Conservation (phyloP, 768 basidiomycete species). For the Tylopilus balloui region DNA sequence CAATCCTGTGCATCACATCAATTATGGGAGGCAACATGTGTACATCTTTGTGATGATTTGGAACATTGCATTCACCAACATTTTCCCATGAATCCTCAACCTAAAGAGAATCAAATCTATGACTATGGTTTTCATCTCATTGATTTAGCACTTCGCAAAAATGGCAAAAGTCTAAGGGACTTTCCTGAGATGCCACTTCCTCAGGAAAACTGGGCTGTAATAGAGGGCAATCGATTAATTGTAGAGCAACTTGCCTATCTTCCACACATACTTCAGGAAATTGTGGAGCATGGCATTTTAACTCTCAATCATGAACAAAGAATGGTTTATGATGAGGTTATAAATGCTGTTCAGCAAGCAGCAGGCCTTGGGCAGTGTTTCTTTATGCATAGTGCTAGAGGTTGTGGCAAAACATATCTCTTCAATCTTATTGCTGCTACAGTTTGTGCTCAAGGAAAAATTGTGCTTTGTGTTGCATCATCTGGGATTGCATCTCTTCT, state of each 20-base stretch:
- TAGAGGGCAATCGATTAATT: conserved; percentile 16
- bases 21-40: neutral
- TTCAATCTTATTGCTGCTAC: conserved; percentile 33
- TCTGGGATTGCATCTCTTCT: too few relatives aligned
- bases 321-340: neutral
- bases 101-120: neutral
- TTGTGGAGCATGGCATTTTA: conserved; percentile 23
- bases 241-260: conserved; percentile 1
- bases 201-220: conserved; percentile 5
- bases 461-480: conserved; percentile 47
- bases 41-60: conserved; percentile 5
- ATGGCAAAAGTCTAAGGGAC: neutral
- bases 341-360: neutral
- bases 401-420: conserved; percentile 41
- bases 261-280: conserved; percentile 16
- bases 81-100: neutral
- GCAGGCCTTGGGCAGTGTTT: conserved; percentile 33
- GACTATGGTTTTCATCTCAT: neutral
- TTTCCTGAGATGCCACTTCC: neutral
- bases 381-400: conserved; percentile 11
- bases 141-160: neutral
- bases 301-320: conserved; percentile 30
- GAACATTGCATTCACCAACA: neutral
- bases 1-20: conserved; percentile 27
- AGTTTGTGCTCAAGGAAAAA: conserved; percentile 23